Conservation (phyloP, 345 rosid genomes). For the Dipteronia sinensis region DNA sequence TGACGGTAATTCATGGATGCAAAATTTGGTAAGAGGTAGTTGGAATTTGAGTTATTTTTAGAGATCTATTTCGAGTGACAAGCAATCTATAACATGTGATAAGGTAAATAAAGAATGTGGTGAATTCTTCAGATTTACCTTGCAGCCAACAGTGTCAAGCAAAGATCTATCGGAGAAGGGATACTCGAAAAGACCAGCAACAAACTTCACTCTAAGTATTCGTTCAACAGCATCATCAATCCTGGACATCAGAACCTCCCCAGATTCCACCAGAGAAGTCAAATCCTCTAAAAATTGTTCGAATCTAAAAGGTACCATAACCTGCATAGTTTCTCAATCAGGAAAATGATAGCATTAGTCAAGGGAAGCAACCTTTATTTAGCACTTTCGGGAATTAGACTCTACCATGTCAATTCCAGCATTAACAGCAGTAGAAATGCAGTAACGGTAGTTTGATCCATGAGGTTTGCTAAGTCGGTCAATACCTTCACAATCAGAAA, state of each 20-base stretch:
- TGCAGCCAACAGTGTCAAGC: conserved; percentile 72
- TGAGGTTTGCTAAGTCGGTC: conserved; percentile 61
- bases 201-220: conserved; percentile 85
- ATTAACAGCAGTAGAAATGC: conserved; percentile 62
- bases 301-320: conserved; percentile 75
- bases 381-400: background rate
- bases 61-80: background rate
- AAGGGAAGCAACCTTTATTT: conserved; percentile 5
- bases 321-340: conserved; percentile 43
- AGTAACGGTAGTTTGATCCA: conserved; percentile 69
- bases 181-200: conserved; percentile 75
- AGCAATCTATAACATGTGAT: background rate
- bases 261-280: conserved; percentile 59
- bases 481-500: conserved; percentile 88
- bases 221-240: conserved; percentile 82
- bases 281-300: conserved; percentile 55
- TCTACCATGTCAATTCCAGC: conserved; percentile 95
- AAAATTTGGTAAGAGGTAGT: background rate
- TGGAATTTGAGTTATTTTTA: background rate
- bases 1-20: background rate
- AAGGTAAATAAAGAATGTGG: background rate
- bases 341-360: conserved; percentile 19
- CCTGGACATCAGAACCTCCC: conserved; percentile 67
- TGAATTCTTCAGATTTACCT: conserved; percentile 40
- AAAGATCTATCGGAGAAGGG: conserved; percentile 75